Evolutionary conservation across 805 yeast species (phyloP), one percentile per base, ranked within the genome.

Genomic region (Tetrapisispora pingtungensis): DNA sequence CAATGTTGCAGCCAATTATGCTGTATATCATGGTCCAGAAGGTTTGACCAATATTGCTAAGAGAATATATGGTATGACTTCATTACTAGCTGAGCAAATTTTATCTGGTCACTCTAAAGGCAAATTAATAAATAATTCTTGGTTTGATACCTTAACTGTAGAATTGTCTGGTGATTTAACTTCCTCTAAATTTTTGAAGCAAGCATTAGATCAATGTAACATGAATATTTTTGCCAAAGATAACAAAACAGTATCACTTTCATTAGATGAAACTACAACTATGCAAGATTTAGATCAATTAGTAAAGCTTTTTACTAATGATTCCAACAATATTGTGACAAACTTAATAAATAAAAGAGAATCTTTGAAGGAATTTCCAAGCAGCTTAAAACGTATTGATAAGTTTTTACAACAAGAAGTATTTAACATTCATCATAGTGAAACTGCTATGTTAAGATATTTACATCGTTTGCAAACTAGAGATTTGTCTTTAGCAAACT

Each of bases 1-100:
- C 17, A 93, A 93, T 63, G 87, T 93, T 70, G 81, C 97, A 19
- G 88, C 97, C 22, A 87, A 84, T 77, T 93, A 90, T 62, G 96
- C 89, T 5, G 95, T 93, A 27, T 93, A 89, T 67, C 98, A 93
- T 59, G 98, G 98, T 33, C 89, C 95, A 13, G 72, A 80, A 53
- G 96, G 97, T 12, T 72, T 93, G 56, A 74, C 71, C 56, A 71
- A 76, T 43, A 93, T 93, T 52, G 90, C 97, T 4, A 61, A 67
- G 39, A 75, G 95, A 57, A 80, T 88, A 18, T 76, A 81, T 62
- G 85, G 87, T 1, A 70, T 76, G 58, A 84, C 97, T 10, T 67
- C 81, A 1, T 56, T 84, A 15, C 72, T 93, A 46, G 95, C 96
- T 7, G 55, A 69, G 3, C 70, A 71, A 22, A 75, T 90, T 41